Conservation (phyloP, 163 green algal species). For the Picocystis sp. region DNA sequence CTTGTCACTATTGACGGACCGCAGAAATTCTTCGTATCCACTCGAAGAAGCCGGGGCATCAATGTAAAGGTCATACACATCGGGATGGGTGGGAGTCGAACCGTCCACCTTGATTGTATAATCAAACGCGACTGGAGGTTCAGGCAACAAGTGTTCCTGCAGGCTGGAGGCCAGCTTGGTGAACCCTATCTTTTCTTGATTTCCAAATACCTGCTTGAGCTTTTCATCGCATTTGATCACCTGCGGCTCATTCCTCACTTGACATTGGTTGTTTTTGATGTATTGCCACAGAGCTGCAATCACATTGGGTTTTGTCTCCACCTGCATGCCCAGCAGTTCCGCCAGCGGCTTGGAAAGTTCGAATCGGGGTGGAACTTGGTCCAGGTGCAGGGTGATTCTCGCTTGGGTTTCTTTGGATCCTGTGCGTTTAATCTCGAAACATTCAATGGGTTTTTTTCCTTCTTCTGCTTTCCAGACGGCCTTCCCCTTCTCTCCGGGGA, state of each 20-base stretch:
- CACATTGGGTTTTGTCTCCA: constrained; percentile 2
- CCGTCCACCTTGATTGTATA: constrained; percentile 14
- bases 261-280: constrained; percentile 1
- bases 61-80: constrained; percentile 22
- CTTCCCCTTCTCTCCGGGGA: too few species aligned
- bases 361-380: too few species aligned
- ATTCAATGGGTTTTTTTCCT: too few species aligned
- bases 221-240: constrained; percentile 2
- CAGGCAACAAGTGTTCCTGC: neutral
- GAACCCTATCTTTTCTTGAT: constrained; percentile 1
- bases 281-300: constrained; percentile 4
- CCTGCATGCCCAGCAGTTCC: neutral
- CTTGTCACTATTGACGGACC: constrained; percentile 14
- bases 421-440: too few species aligned
- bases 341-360: too few species aligned
- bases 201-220: constrained; percentile 2
- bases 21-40: neutral
- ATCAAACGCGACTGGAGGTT: constrained; percentile 7
- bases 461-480: too few species aligned
- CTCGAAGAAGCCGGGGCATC: constrained; percentile 2
- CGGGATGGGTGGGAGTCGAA: constrained; percentile 4
- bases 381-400: too few species aligned
- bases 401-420: too few species aligned
- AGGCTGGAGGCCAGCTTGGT: neutral
- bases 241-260: neutral